Conservation (phyloP, 306 rosid genomes). For the Sechiopsis laciniata region DNA sequence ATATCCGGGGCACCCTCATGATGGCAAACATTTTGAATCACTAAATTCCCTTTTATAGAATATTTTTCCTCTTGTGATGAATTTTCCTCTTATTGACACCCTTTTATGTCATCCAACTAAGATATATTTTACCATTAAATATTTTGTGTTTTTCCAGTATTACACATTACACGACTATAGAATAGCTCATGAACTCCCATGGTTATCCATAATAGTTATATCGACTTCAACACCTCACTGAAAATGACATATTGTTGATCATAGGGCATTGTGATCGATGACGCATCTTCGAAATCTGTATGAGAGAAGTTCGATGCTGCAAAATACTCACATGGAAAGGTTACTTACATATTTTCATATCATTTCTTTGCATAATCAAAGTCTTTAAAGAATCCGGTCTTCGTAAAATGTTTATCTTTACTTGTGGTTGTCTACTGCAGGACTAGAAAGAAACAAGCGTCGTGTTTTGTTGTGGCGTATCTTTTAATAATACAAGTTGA, state of each 20-base stretch:
- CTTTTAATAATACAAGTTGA: conserved; percentile 66
- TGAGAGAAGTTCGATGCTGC: conserved; percentile 77
- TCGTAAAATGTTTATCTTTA: conserved; percentile 44
- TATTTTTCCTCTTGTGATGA: neutral
- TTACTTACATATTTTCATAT: conserved; percentile 23
- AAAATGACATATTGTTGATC: conserved; percentile 13
- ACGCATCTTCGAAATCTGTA: conserved; percentile 40
- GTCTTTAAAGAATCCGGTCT: conserved; percentile 11
- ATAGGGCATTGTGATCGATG: conserved; percentile 70
- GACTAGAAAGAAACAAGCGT: conserved; percentile 52
- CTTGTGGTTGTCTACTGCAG: conserved; percentile 66
- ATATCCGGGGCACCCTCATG: too few relatives aligned
- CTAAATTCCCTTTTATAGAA: neutral
- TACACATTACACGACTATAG: neutral
- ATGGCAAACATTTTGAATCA: neutral
- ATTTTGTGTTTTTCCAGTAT: neutral
- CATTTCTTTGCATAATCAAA: conserved; percentile 23
- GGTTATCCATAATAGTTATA: neutral
- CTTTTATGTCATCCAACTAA: neutral
- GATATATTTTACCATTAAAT: neutral
- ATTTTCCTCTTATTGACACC: neutral
- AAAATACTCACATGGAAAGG: conserved; percentile 77
- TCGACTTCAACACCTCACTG: neutral
- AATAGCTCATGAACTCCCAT: neutral
- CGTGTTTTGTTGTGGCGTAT: conserved; percentile 54